Percentiles rank a stretch among this genome's conserved stretches.
Conservation (phyloP, 176 grass and related monocot species). For the Carex parvula region DNA sequence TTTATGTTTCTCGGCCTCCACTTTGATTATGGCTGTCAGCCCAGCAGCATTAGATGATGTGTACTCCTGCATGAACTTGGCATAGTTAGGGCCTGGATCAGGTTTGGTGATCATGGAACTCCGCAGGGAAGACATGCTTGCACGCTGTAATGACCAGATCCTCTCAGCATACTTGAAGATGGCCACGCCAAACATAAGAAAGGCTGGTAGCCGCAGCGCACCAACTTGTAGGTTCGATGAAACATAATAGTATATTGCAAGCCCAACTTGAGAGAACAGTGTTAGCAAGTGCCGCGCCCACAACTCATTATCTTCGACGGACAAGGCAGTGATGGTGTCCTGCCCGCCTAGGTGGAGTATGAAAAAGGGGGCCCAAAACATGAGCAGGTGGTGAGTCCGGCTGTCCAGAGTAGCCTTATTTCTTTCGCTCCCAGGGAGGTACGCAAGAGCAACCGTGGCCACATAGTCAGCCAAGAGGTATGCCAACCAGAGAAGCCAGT, state of each 20-base stretch:
- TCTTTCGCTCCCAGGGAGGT: constrained; percentile 15
- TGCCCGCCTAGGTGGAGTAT: constrained; percentile 66
- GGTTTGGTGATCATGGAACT: constrained; percentile 47
- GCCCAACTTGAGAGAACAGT: constrained; percentile 34
- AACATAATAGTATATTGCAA: constrained; percentile 32
- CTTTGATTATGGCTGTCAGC: constrained; percentile 29
- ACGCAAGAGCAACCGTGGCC: constrained; percentile 26
- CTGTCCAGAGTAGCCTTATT: background rate
- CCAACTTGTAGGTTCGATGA: background rate
- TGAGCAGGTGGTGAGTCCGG: constrained; percentile 13
- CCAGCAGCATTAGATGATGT: constrained; percentile 33
- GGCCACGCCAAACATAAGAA: constrained; percentile 43
- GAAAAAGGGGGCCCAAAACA: constrained; percentile 46
- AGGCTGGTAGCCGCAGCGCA: background rate
- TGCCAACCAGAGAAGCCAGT: constrained; percentile 29
- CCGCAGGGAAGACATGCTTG: constrained; percentile 42
- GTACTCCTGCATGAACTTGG: constrained; percentile 72
- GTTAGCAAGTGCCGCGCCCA: constrained; percentile 47
- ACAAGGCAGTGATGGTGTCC: constrained; percentile 61
- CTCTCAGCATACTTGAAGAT: constrained; percentile 46
- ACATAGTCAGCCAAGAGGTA: constrained; percentile 35
- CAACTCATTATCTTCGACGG: constrained; percentile 26
- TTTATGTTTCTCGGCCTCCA: constrained; percentile 14
- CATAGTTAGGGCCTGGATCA: constrained; percentile 58
- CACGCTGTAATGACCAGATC: constrained; percentile 39